phyloP scores from a whole-genome alignment of 2,329 filamentous ascomycete genomes.

The Botryosphaeria dothidea region DNA sequence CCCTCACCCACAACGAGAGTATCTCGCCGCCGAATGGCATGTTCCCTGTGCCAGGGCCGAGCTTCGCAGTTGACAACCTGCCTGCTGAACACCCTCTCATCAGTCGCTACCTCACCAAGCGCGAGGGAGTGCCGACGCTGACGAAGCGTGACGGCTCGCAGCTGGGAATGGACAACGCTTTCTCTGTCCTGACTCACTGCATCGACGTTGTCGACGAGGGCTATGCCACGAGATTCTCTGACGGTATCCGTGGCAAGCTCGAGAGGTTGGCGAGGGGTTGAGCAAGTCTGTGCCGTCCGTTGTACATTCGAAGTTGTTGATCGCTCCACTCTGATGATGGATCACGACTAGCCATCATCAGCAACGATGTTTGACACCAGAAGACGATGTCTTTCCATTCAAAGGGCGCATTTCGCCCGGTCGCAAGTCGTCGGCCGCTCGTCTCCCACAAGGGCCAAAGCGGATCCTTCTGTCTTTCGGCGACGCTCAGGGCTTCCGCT shows the following conservation, averaged over 20 bases:
- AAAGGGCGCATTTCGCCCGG: neutral
- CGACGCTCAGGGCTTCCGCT: neutral
- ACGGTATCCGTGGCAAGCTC: constrained; percentile 57
- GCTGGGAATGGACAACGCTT: constrained; percentile 49
- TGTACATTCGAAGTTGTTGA: neutral
- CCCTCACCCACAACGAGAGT: constrained; percentile 54
- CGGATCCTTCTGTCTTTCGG: neutral
- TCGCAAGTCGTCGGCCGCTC: neutral
- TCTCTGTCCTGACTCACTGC: constrained; percentile 52
- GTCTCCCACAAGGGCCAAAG: neutral
- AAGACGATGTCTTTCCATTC: neutral
- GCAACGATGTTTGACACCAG: neutral
- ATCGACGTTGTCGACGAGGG: constrained; percentile 57
- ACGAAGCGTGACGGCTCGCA: constrained; percentile 52
- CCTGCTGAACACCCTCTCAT: constrained; percentile 54
- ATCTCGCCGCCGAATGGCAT: constrained; percentile 37
- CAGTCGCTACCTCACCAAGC: constrained; percentile 53
- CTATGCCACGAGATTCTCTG: constrained; percentile 53
- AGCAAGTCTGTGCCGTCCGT: neutral
- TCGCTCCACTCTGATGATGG: neutral
- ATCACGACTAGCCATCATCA: neutral
- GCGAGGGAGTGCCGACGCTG: constrained; percentile 55
- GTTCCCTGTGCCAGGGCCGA: constrained; percentile 40
- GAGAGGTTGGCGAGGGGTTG: constrained; percentile 44
- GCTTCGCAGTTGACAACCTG: constrained; percentile 54